Conservation (phyloP, 75 land plant species). For the Cupressus sempervirens region DNA sequence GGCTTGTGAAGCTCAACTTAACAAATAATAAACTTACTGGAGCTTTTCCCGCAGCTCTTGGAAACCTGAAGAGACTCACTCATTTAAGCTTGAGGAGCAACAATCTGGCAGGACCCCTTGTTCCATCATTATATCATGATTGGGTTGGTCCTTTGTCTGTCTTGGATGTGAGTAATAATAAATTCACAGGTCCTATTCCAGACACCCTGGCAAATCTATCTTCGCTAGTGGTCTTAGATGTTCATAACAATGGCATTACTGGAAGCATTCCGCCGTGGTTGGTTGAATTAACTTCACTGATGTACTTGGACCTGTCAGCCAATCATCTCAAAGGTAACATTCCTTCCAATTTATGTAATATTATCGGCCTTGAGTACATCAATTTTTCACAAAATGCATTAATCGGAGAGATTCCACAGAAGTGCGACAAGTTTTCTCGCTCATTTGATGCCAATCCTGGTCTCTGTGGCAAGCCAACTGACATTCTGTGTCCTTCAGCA, state of each 20-base stretch:
- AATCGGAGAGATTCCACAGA: slow-evolving; percentile 27
- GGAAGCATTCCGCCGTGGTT: slow-evolving; percentile 49
- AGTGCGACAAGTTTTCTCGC: slow-evolving; percentile 2
- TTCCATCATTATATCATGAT: not conserved
- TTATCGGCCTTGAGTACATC: slow-evolving; percentile 31
- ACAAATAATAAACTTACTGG: slow-evolving; percentile 46
- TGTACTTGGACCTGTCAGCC: slow-evolving; percentile 44
- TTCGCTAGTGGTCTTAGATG: slow-evolving; percentile 41
- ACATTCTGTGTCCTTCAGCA: slow-evolving; percentile 5
- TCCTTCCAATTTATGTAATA: slow-evolving; percentile 42
- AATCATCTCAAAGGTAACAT: slow-evolving; percentile 34
- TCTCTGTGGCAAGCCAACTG: slow-evolving; percentile 8
- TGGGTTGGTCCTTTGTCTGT: slow-evolving; percentile 18
- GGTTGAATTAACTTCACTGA: slow-evolving; percentile 24
- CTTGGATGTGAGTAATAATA: slow-evolving; percentile 42
- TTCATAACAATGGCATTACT: slow-evolving; percentile 48
- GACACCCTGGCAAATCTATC: slow-evolving; percentile 30
- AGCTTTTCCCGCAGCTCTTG: slow-evolving; percentile 34
- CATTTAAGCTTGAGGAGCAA: slow-evolving; percentile 54
- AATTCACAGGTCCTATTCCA: slow-evolving; percentile 38
- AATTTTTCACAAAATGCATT: slow-evolving; percentile 55
- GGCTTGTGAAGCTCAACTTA: slow-evolving; percentile 56
- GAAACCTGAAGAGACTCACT: slow-evolving; percentile 30
- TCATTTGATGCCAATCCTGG: slow-evolving; percentile 15
- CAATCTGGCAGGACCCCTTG: slow-evolving; percentile 26